Evolutionary conservation across 2,329 filamentous ascomycete genomes (phyloP).

Genomic region (Arthrobotrys conoides): DNA sequence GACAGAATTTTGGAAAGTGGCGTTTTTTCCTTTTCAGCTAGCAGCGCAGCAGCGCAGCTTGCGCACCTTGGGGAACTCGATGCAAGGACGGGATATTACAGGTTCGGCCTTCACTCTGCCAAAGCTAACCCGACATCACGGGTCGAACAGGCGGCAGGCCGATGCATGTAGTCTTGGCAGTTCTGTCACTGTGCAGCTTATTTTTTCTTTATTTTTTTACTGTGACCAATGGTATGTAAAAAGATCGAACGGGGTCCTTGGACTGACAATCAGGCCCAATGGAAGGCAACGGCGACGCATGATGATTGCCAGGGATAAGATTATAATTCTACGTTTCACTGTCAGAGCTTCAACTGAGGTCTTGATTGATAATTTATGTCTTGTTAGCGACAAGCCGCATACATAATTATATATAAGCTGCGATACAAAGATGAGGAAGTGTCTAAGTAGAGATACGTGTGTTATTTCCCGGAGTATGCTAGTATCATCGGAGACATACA

Average conservation of each 20-base stretch:
- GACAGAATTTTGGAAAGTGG: background rate
- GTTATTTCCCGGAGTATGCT: background rate
- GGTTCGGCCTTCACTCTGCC: slow-evolving; percentile 1
- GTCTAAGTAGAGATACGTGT: too few species aligned
- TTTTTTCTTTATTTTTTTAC: background rate
- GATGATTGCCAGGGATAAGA: background rate
- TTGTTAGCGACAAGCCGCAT: slow-evolving; percentile 2
- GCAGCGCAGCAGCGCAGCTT: background rate
- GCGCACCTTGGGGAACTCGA: background rate
- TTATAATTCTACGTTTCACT: background rate
- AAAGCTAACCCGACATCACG: slow-evolving; percentile 38
- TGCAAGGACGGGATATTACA: slow-evolving; percentile 43
- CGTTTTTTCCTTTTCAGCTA: slow-evolving; percentile 12
- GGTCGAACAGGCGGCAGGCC: slow-evolving; percentile 28
- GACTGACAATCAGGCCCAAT: slow-evolving; percentile 53
- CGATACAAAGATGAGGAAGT: background rate
- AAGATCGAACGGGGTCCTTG: background rate
- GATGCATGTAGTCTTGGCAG: slow-evolving; percentile 44
- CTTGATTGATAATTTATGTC: slow-evolving; percentile 4
- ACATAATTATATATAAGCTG: too few species aligned
- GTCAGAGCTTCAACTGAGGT: background rate
- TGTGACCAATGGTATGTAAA: slow-evolving; percentile 31
- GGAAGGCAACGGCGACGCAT: slow-evolving; percentile 35
- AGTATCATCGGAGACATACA: background rate
- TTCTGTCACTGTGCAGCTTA: slow-evolving; percentile 51